phyloP scores from a whole-genome alignment of 345 rosid genomes.

The Alliaria petiolata region DNA sequence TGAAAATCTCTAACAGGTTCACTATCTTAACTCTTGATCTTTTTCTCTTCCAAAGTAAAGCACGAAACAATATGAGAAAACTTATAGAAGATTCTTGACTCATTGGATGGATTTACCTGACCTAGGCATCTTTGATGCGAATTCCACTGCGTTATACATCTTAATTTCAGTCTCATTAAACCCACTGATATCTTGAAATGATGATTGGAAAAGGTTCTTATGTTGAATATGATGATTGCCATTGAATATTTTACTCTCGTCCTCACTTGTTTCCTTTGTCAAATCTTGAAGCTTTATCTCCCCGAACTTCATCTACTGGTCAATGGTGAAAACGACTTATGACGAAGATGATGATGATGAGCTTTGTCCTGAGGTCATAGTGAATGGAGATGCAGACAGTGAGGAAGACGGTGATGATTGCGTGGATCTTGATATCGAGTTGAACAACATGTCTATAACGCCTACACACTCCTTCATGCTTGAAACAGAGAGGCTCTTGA shows the following conservation, averaged over 20 bases:
- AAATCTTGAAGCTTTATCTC: constrained; percentile 44
- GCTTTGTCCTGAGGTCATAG: constrained; percentile 34
- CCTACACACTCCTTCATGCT: constrained; percentile 40
- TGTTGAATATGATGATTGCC: no score
- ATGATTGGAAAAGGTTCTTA: no score
- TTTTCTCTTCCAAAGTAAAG: not conserved
- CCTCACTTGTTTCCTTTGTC: not conserved
- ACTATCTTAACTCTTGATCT: not conserved
- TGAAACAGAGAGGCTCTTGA: constrained; percentile 33
- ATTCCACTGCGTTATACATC: not conserved
- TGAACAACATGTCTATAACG: constrained; percentile 70
- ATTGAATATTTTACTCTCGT: not conserved
- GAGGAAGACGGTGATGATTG: constrained; percentile 43
- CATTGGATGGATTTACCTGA: no score
- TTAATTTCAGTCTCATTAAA: no score
- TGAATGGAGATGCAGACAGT: constrained; percentile 33
- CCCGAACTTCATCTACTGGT: constrained; percentile 56
- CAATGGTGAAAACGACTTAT: constrained; percentile 47
- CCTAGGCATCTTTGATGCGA: no score
- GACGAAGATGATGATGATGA: constrained; percentile 42
- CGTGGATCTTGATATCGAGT: constrained; percentile 36
- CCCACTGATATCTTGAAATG: not conserved
- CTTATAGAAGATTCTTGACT: not conserved
- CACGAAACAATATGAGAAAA: not conserved
- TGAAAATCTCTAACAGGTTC: constrained; percentile 66